These are phyloP conservation scores for Penicillium lividum DNA, from an alignment of 495 filamentous ascomycete genomes.

Conservation along the genomic window DNA sequence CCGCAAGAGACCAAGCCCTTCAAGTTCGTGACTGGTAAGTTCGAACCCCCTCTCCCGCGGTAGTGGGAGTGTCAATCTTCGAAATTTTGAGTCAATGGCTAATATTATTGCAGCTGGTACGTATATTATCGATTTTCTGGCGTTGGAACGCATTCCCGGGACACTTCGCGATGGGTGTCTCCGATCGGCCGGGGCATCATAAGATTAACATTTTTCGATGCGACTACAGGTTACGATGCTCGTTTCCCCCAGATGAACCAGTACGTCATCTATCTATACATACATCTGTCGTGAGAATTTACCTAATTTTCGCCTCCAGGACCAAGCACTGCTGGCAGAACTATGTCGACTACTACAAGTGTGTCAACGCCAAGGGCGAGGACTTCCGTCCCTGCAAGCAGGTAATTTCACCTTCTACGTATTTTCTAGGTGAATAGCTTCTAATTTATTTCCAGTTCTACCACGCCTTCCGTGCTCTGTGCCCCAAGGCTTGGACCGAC, in stretches of 20 bases:
- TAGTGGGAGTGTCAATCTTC: constrained; percentile 29
- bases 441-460: constrained; percentile 66
- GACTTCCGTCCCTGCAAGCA: constrained; percentile 98
- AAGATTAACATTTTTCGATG: constrained; percentile 36
- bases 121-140: constrained; percentile 27
- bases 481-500: constrained; percentile 91
- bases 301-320: constrained; percentile 33
- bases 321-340: constrained; percentile 97
- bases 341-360: constrained; percentile 99
- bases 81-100: constrained; percentile 48
- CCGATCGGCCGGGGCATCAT: constrained; percentile 21
- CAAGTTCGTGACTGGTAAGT: constrained; percentile 99
- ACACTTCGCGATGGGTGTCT: constrained; percentile 12
- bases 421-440: neutral
- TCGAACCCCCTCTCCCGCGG: constrained; percentile 25
- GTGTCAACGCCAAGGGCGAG: constrained; percentile 96
- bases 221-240: constrained; percentile 84
- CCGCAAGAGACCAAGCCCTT: constrained; percentile 93
- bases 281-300: neutral
- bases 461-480: constrained; percentile 93
- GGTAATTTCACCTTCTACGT: constrained; percentile 49
- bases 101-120: constrained; percentile 48
- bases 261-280: constrained; percentile 38
- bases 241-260: constrained; percentile 99
- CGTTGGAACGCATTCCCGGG: constrained; percentile 17